A percentile compares a stretch with the other conserved stretches of the same genome.
These are phyloP conservation scores for Penicillium arizonense DNA, from an alignment of 495 filamentous ascomycete species.

Conservation along the genomic window DNA sequence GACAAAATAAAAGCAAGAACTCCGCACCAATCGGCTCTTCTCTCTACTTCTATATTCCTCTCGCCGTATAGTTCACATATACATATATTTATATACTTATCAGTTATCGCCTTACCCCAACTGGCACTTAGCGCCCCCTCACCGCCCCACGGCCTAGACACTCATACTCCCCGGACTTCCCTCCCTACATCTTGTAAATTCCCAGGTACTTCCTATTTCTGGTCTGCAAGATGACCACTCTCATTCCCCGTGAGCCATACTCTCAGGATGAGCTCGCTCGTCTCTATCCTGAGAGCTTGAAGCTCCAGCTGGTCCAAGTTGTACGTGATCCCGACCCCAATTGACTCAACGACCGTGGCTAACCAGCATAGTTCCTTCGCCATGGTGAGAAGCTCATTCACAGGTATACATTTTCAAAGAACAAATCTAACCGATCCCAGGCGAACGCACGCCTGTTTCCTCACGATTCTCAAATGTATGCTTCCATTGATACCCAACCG, in stretches of 20 bases:
- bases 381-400: constrained; percentile 57
- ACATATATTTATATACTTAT: too few species aligned
- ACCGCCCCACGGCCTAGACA: constrained; percentile 10
- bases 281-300: constrained; percentile 76
- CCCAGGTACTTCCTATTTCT: neutral
- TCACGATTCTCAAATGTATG: constrained; percentile 81
- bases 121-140: constrained; percentile 1
- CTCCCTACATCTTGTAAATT: neutral
- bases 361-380: constrained; percentile 62
- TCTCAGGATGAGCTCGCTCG: constrained; percentile 72
- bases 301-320: constrained; percentile 88
- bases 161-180: constrained; percentile 7
- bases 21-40: too few species aligned
- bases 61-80: too few species aligned
- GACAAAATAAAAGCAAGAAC: too few species aligned
- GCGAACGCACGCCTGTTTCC: constrained; percentile 82
- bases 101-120: too few species aligned
- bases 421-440: constrained; percentile 29
- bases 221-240: constrained; percentile 64
- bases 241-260: constrained; percentile 74
- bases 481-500: neutral
- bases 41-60: too few species aligned
- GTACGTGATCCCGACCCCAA: constrained; percentile 37
- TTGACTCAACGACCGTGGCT: constrained; percentile 5
- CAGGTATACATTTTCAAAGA: neutral